Base-by-base conservation (phyloP, 2,329 filamentous ascomycete genomes). In the Cordyceps fumosorosea region DNA sequence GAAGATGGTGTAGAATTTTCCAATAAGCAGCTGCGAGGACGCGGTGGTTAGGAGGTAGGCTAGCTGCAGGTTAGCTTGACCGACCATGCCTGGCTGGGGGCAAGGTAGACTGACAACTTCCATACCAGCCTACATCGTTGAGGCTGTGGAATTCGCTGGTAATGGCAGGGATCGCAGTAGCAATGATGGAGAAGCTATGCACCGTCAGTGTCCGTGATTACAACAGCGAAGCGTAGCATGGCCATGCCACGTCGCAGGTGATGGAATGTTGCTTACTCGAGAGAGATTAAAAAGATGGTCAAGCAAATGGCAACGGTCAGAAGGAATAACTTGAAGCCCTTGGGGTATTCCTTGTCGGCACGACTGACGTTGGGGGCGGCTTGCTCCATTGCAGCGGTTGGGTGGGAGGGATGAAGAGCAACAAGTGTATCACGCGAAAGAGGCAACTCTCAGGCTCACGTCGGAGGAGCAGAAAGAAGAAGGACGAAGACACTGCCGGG, bases 1-100 rank as follows among this genome's bases (percentile, higher is more conserved):
- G 67, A 81, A 81, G 0, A 73, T 40, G 29, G 56, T 24, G 45
- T 51, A 59, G 47, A 59, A 51, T 34, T 51, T 59, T 3, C 56
- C 56, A 26, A 59, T 14, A 5, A 59, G 56, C 26, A 59, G 32
- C 45, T 59, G 56, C 16, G 45, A 59, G 26, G 56, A 37, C n/a
- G 32, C 56, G n/a, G 29, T 50, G 18, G 45, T 51, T 5, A 59
- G 26, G 22, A 51, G 45, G 14, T 51, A 59, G 12, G 45, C 56
- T 34, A 57, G 37, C 37, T 32, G 40, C 12, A 44, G n/a, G 5
- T 29, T 32, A 26, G 45, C n/a, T 56, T 26, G 22, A 20, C 18
- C 2, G 14, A 47, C 20, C 20, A 5, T 45, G 18, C 18, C 16
- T 44, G 2, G 40, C 37, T 44, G 22, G 34, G 6, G 18, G 40